Conservation (phyloP, 441 rosid genomes). For the Hura crepitans region DNA sequence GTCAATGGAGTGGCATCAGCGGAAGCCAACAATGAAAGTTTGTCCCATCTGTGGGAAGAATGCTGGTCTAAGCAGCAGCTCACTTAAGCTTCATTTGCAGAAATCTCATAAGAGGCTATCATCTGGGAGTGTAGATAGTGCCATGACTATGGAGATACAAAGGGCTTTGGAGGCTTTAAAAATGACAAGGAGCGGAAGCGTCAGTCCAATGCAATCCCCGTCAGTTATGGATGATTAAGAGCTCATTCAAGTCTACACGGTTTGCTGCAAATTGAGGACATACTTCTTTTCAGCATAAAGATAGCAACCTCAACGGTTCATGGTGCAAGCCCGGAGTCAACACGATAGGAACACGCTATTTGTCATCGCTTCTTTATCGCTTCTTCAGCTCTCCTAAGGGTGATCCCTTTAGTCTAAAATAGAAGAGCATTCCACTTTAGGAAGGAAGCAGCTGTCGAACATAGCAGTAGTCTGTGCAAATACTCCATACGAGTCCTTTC, state of each 20-base stretch:
- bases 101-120: constrained; percentile 80
- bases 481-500: no score
- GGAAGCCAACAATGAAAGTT: constrained; percentile 79
- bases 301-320: not conserved
- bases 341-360: no score
- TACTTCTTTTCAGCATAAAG: not conserved
- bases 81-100: constrained; percentile 87
- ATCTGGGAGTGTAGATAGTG: constrained; percentile 95
- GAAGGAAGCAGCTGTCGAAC: no score
- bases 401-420: no score
- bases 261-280: not conserved
- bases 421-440: no score
- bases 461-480: no score
- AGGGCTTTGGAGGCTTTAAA: constrained; percentile 80
- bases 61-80: constrained; percentile 92
- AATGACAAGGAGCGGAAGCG: constrained; percentile 63
- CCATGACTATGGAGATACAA: constrained; percentile 94
- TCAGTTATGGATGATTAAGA: constrained; percentile 36
- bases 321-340: no score
- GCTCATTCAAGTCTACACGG: not conserved
- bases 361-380: no score
- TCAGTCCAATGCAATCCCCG: constrained; percentile 49
- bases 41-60: constrained; percentile 93
- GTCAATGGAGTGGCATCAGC: constrained; percentile 94
- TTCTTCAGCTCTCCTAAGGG: no score